Conservation (phyloP, 805 yeast genomes). For the Candida parachauliodes region DNA sequence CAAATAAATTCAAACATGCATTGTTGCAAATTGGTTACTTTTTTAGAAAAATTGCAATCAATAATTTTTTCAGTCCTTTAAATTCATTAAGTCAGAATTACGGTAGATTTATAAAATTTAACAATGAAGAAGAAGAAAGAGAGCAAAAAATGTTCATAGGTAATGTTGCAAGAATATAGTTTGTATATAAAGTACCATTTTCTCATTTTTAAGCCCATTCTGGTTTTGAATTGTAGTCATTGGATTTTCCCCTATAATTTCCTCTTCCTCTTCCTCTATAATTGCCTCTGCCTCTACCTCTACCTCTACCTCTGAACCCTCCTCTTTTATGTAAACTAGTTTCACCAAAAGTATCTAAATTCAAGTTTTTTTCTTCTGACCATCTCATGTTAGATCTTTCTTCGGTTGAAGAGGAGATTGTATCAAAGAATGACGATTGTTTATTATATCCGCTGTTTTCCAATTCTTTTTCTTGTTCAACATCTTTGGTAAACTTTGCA, state of each 20-base stretch:
- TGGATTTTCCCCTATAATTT: slow-evolving; percentile 6
- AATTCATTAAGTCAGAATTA: slow-evolving; percentile 19
- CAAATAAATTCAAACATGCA: slow-evolving; percentile 17
- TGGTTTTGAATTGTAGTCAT: slow-evolving; percentile 20
- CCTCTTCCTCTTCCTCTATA: slow-evolving; percentile 17
- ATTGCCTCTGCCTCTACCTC: slow-evolving; percentile 18
- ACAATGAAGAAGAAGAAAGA: slow-evolving; percentile 19
- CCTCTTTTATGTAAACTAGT: slow-evolving; percentile 46
- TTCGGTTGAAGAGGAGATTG: slow-evolving; percentile 64
- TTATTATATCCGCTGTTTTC: slow-evolving; percentile 56
- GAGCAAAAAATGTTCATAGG: slow-evolving; percentile 25
- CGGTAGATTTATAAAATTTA: slow-evolving; percentile 18
- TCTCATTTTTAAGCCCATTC: slow-evolving; percentile 32
- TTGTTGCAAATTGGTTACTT: slow-evolving; percentile 11
- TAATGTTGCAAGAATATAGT: slow-evolving; percentile 18
- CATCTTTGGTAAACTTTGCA: slow-evolving; percentile 63
- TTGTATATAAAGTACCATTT: neutral
- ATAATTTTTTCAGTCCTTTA: slow-evolving; percentile 25
- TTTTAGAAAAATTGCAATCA: slow-evolving; percentile 18
- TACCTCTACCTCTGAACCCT: slow-evolving; percentile 50
- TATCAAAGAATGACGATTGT: slow-evolving; percentile 84
- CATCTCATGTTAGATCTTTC: slow-evolving; percentile 54
- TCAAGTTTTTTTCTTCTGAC: slow-evolving; percentile 68
- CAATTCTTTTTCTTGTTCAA: slow-evolving; percentile 29
- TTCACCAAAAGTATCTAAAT: slow-evolving; percentile 83